Conservation (phyloP, 1,284 basidiomycete genomes). For the Cutaneotrichosporon spelunceum region DNA sequence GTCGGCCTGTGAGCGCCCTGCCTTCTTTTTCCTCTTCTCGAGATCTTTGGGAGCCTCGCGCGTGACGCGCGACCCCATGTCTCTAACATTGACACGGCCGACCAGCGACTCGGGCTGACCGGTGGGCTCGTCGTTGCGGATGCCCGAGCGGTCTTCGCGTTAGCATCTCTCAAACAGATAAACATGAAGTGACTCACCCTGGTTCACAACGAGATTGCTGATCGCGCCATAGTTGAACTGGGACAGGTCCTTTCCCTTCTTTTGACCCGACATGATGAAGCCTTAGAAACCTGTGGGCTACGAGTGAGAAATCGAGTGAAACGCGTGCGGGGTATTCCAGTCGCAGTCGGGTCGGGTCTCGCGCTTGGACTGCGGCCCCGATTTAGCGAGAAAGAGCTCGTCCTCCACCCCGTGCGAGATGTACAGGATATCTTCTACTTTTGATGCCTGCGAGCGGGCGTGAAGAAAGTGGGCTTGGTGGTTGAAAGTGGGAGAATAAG, state of each 20-base stretch:
- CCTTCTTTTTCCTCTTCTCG: conserved; percentile 91
- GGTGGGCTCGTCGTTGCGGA: conserved; percentile 89
- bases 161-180: not conserved
- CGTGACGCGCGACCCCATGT: conserved; percentile 90
- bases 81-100: conserved; percentile 81
- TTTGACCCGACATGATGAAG: conserved; percentile 43
- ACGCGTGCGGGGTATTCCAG: not conserved
- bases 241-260: conserved; percentile 63
- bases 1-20: conserved; percentile 57
- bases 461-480: not conserved
- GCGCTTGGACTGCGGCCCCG: not conserved
- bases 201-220: conserved; percentile 78
- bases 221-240: conserved; percentile 88
- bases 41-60: conserved; percentile 82
- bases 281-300: too few species aligned
- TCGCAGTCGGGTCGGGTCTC: not conserved
- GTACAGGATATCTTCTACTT: not conserved
- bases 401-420: not conserved
- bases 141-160: conserved; percentile 49
- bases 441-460: not conserved
- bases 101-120: conserved; percentile 90
- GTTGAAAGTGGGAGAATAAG: not conserved
- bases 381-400: not conserved
- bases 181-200: conserved; percentile 51
- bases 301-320: not conserved